Conservation (phyloP, 352 stramenopile genomes). For the Pythium chondricola region DNA sequence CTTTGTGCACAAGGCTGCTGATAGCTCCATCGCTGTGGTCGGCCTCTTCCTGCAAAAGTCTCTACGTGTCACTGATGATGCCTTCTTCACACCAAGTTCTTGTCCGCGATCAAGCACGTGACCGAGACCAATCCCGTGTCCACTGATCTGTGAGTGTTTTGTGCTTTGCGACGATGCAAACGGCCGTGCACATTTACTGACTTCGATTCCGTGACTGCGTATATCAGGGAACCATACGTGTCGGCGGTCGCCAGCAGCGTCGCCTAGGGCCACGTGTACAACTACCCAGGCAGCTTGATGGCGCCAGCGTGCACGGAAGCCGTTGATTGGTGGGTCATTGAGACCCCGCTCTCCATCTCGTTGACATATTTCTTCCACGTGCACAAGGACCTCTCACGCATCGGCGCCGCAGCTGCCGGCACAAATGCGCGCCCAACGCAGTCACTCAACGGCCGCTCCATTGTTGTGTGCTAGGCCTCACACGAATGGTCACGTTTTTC, state of each 20-base stretch:
- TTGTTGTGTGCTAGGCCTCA: slow-evolving; percentile 8
- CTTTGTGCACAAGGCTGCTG: slow-evolving; percentile 29
- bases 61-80: slow-evolving; percentile 13
- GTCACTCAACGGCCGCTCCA: slow-evolving; percentile 13
- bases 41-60: slow-evolving; percentile 6
- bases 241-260: neutral
- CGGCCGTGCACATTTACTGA: no score
- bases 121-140: neutral
- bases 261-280: slow-evolving; percentile 26
- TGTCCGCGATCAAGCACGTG: slow-evolving; percentile 31
- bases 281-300: slow-evolving; percentile 67
- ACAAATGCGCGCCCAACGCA: slow-evolving; percentile 13
- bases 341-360: slow-evolving; percentile 40
- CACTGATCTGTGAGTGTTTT: slow-evolving; percentile 2
- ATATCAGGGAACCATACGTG: slow-evolving; percentile 3
- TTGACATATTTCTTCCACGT: slow-evolving; percentile 26
- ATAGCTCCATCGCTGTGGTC: slow-evolving; percentile 5
- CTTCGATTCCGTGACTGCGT: no score
- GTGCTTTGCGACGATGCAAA: neutral
- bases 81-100: slow-evolving; percentile 25
- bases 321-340: slow-evolving; percentile 61
- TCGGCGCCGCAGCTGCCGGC: slow-evolving; percentile 5
- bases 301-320: slow-evolving; percentile 44
- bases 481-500: no score
- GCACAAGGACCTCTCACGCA: neutral